phyloP scores from a whole-genome alignment of 805 yeast species.

The Huiozyma sinensis region DNA sequence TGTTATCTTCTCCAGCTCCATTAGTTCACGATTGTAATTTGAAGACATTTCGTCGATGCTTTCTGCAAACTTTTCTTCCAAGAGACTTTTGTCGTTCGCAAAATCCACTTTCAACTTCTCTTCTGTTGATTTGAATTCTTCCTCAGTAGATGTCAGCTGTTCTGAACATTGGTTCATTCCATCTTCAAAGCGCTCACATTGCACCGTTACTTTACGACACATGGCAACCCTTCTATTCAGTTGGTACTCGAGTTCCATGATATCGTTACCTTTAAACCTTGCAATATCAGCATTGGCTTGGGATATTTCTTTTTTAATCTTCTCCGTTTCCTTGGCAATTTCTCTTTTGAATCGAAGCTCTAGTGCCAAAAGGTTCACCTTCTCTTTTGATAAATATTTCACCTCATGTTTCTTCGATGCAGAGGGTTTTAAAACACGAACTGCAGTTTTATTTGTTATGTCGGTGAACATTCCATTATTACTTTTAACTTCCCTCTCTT shows the following conservation, averaged over 20 bases:
- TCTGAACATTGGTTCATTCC: conserved; percentile 10
- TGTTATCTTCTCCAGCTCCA: conserved; percentile 10
- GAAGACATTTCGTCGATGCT: conserved; percentile 7
- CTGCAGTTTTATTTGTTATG: conserved; percentile 3
- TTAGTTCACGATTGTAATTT: conserved; percentile 13
- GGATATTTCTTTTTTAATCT: conserved; percentile 1
- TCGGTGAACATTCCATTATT: neutral
- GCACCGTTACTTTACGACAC: conserved; percentile 10
- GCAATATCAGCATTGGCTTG: conserved; percentile 3
- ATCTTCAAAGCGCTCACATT: neutral
- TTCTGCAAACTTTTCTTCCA: conserved; percentile 19
- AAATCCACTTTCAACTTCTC: conserved; percentile 13
- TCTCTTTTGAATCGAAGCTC: conserved; percentile 4
- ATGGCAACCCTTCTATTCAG: conserved; percentile 17
- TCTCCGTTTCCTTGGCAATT: neutral
- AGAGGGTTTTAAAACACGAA: neutral
- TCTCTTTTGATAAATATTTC: conserved; percentile 1
- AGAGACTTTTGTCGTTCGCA: conserved; percentile 17
- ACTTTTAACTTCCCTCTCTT: neutral
- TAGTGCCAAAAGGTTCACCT: conserved; percentile 3
- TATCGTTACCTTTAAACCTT: conserved; percentile 6
- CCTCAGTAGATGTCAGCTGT: neutral
- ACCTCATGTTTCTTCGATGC: neutral
- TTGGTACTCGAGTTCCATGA: conserved; percentile 22
- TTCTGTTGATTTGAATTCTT: conserved; percentile 3